Evolutionary conservation across 345 rosid species (phyloP).

Genomic region (Citrus trifoliata): DNA sequence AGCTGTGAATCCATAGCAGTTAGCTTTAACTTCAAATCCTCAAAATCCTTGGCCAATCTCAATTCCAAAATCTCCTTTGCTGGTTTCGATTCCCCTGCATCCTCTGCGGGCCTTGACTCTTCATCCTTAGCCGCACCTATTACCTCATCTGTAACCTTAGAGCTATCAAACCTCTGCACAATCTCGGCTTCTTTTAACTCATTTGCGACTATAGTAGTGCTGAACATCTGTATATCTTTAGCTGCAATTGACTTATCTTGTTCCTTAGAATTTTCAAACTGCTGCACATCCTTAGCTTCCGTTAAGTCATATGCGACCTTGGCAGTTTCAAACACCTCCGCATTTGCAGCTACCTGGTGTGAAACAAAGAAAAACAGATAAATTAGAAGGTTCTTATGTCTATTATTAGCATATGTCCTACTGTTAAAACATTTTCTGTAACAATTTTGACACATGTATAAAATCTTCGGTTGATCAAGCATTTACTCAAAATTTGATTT

Average conservation of each 20-base stretch:
- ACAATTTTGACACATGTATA: background rate
- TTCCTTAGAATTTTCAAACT: background rate
- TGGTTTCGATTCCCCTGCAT: constrained; percentile 9
- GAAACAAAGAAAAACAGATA: background rate
- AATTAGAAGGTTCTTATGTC: background rate
- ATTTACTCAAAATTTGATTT: no score
- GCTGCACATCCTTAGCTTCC: constrained; percentile 3
- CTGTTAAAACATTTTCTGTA: background rate
- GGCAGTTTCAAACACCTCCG: background rate
- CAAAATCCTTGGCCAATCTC: constrained; percentile 26
- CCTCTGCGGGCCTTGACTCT: constrained; percentile 9
- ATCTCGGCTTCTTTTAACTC: constrained; percentile 1
- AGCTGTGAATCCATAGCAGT: constrained; percentile 29
- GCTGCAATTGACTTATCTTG: background rate
- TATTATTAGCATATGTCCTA: background rate
- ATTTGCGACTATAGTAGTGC: constrained; percentile 1
- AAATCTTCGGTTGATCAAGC: background rate
- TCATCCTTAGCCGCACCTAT: background rate
- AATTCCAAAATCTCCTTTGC: constrained; percentile 7
- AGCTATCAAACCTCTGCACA: background rate
- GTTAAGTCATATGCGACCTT: constrained; percentile 3
- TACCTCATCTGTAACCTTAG: background rate
- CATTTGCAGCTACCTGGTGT: constrained; percentile 19
- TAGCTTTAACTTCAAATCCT: constrained; percentile 37
- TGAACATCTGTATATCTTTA: background rate